A percentile compares a stretch with the other conserved stretches of the same genome.
phyloP scores from a whole-genome alignment of 257 asterid genomes.

The Ophiorrhiza pumila region DNA sequence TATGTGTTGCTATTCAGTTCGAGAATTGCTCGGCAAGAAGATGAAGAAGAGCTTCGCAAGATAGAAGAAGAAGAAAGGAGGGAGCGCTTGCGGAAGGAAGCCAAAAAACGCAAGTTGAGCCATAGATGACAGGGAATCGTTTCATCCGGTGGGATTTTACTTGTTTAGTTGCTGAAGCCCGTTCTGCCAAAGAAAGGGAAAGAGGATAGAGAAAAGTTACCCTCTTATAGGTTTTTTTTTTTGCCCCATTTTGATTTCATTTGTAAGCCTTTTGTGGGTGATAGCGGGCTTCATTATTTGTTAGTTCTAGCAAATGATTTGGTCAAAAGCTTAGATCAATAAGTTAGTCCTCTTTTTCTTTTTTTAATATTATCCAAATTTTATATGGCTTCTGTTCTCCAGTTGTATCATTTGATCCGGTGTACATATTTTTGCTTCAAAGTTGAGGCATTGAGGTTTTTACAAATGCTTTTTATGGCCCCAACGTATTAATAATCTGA shows the following conservation, averaged over 20 bases:
- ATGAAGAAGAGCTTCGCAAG: constrained; percentile 63
- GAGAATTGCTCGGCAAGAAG: constrained; percentile 59
- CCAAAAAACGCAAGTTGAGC: constrained; percentile 58
- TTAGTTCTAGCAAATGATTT: not conserved
- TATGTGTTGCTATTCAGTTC: constrained; percentile 41
- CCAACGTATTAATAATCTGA: too few species aligned
- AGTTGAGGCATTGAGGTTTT: too few species aligned
- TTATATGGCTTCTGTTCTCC: not conserved
- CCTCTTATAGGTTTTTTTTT: not conserved
- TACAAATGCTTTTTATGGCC: too few species aligned
- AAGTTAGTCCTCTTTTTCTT: not conserved
- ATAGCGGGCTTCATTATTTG: constrained; percentile 3
- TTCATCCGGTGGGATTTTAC: not conserved
- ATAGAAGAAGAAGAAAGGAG: constrained; percentile 76
- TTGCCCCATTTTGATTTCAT: not conserved
- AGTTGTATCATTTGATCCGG: not conserved
- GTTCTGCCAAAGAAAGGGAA: not conserved
- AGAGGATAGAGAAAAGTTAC: not conserved
- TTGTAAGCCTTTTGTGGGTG: not conserved
- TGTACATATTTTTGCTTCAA: not conserved
- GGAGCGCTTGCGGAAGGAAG: constrained; percentile 47
- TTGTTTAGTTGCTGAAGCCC: constrained; percentile 4
- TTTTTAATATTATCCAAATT: not conserved
- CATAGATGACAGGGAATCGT: constrained; percentile 14
- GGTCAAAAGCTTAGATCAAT: not conserved